Conservation (phyloP, 805 yeast genomes). For the Aciculoconidium aculeatum region DNA sequence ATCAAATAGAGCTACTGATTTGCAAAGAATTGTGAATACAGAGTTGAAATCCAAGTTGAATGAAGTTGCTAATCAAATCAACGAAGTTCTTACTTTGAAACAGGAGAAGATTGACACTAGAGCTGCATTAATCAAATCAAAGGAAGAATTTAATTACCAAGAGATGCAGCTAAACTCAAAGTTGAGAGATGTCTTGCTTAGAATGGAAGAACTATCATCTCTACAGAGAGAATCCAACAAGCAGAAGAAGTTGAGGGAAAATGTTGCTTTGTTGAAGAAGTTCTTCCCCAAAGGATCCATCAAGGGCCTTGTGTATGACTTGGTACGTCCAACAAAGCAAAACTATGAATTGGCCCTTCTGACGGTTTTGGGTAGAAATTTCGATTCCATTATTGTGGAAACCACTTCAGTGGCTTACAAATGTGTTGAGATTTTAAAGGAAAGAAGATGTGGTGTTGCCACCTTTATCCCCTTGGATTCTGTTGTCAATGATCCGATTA, state of each 20-base stretch:
- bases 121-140: conserved; percentile 24
- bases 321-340: conserved; percentile 70
- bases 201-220: conserved; percentile 69
- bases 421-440: conserved; percentile 75
- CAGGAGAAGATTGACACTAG: conserved; percentile 21
- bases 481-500: conserved; percentile 47
- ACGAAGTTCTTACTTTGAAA: conserved; percentile 24
- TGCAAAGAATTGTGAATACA: conserved; percentile 29
- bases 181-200: conserved; percentile 52
- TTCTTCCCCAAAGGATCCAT: conserved; percentile 70
- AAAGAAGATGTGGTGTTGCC: conserved; percentile 78
- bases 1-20: conserved; percentile 32
- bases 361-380: conserved; percentile 69
- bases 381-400: conserved; percentile 84
- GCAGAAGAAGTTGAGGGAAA: conserved; percentile 68
- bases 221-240: conserved; percentile 68
- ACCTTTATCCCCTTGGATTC: conserved; percentile 86
- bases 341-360: conserved; percentile 70
- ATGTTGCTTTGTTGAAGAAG: conserved; percentile 61
- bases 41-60: conserved; percentile 31
- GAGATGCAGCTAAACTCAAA: conserved; percentile 61
- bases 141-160: conserved; percentile 33
- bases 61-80: conserved; percentile 25
- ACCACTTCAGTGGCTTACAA: conserved; percentile 59
- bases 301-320: conserved; percentile 71